Conservation (phyloP, 306 rosid species). For the Vigna hirtella region DNA sequence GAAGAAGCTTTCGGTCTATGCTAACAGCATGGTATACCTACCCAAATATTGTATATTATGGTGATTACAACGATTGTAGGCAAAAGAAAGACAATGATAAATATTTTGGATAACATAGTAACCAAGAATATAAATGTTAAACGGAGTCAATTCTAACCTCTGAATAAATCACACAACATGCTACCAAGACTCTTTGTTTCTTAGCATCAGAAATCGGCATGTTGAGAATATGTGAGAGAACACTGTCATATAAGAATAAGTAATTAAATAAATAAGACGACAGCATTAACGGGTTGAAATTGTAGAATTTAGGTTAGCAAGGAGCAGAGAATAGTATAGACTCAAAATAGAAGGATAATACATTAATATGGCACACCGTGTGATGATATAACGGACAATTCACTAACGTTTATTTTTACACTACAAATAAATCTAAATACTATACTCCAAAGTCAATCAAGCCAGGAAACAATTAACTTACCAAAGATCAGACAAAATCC, state of each 20-base stretch:
- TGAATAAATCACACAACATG: slow-evolving; percentile 88
- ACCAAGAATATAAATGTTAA: not conserved
- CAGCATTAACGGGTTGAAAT: slow-evolving; percentile 5
- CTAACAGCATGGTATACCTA: slow-evolving; percentile 93
- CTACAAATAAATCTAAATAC: slow-evolving; percentile 16
- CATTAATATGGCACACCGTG: not conserved
- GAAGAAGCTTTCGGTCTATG: slow-evolving; percentile 80
- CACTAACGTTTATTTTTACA: not conserved
- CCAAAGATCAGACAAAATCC: not conserved
- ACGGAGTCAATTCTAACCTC: slow-evolving; percentile 71
- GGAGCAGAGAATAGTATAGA: not conserved
- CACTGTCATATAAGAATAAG: slow-evolving; percentile 62
- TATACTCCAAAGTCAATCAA: slow-evolving; percentile 16
- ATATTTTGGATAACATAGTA: not conserved
- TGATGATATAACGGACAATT: not conserved
- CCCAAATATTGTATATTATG: slow-evolving; percentile 42
- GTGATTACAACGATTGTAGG: slow-evolving; percentile 39
- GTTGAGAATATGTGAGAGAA: slow-evolving; percentile 97
- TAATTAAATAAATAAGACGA: slow-evolving; percentile 39
- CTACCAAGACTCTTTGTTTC: slow-evolving; percentile 97
- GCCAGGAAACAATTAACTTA: not conserved
- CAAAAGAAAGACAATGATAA: slow-evolving; percentile 31
- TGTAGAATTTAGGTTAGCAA: slow-evolving; percentile 9
- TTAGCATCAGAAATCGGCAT: slow-evolving; percentile 92
- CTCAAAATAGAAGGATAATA: slow-evolving; percentile 18